Conservation (phyloP, 257 asterid genomes). For the Lithospermum erythrorhizon region DNA sequence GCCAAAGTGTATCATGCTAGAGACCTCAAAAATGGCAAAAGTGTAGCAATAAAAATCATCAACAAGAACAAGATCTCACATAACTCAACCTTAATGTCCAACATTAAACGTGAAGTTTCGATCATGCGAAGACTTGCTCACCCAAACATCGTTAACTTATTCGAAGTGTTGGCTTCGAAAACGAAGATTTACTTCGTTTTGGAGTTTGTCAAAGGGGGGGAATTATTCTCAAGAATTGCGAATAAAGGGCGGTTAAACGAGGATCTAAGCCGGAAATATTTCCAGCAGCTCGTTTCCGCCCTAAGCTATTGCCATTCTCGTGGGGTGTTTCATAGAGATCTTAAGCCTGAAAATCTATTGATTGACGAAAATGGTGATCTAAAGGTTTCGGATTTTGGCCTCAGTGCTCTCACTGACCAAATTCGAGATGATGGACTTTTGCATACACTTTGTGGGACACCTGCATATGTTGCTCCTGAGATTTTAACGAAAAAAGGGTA, state of each 20-base stretch:
- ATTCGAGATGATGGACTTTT: slow-evolving; percentile 23
- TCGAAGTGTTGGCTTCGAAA: slow-evolving; percentile 33
- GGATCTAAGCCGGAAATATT: slow-evolving; percentile 21
- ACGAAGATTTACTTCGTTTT: slow-evolving; percentile 30
- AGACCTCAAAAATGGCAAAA: slow-evolving; percentile 10
- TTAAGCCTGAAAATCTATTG: slow-evolving; percentile 35
- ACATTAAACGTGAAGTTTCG: slow-evolving; percentile 10
- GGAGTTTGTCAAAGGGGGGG: slow-evolving; percentile 44
- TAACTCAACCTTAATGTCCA: slow-evolving; percentile 6
- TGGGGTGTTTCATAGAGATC: slow-evolving; percentile 35
- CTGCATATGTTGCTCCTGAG: slow-evolving; percentile 45
- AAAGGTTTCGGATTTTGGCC: slow-evolving; percentile 39
- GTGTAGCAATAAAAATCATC: slow-evolving; percentile 8
- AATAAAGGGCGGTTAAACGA: slow-evolving; percentile 33
- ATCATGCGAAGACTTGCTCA: slow-evolving; percentile 9
- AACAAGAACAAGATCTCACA: slow-evolving; percentile 7
- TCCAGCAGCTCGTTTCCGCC: slow-evolving; percentile 39
- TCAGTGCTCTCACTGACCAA: slow-evolving; percentile 31
- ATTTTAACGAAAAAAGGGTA: slow-evolving; percentile 35
- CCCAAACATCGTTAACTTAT: slow-evolving; percentile 24
- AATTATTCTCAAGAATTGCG: slow-evolving; percentile 24
- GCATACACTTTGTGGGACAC: slow-evolving; percentile 47
- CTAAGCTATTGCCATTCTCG: slow-evolving; percentile 39
- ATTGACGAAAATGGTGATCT: slow-evolving; percentile 31
- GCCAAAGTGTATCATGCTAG: slow-evolving; percentile 15